Evolutionary conservation across 768 basidiomycete genomes (phyloP), one percentile per base, ranked within the genome.

Genomic region (Trichaptum fuscoviolaceum): DNA sequence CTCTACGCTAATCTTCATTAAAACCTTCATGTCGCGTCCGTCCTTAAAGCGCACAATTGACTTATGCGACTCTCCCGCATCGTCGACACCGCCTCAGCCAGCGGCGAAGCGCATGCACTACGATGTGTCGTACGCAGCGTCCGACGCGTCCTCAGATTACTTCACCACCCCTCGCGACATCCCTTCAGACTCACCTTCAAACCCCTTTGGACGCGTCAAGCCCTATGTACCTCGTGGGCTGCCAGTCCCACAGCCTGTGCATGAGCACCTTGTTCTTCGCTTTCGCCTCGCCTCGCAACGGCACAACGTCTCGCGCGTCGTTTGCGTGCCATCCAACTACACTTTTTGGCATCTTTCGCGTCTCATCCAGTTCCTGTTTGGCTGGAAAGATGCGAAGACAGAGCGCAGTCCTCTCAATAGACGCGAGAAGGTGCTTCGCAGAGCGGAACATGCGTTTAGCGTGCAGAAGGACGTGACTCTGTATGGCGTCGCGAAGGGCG

Each of bases 261-360:
- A 80, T 17, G 83, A 85, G 66, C 89, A 91, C 69, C 78, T 89
- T 25, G 79, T 87, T 0, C 81, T 91, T 18, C 84, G 87, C 23
- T 84, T 89, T 72, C 89, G 89, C 75, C 76, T 88, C 63, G 74
- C 59, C n/a, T 18, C 35, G 62, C 73, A 73, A 20, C 74, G 77
- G 64, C 84, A 87, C 5, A 85, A 86, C 6, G 80, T 88, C 2
- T 84, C 86, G 71, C 83, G 90, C 64, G 76, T 91, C 64, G 85
- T 85, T 5, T 89, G 90, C 69, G 87, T 90, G 8, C 90, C 90
- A 0, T 77, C 85, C 27, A 89, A 82, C 72, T 91, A 90, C 72
- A 88, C 87, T 0, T 87, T 92, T 69, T 78, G 82, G 0, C 89
- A 89, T 70, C 77, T 92, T 5, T 84, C 84, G 57, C 82, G 80